Conservation (phyloP, 305 asterid species). For the Fraxinus dipetala region DNA sequence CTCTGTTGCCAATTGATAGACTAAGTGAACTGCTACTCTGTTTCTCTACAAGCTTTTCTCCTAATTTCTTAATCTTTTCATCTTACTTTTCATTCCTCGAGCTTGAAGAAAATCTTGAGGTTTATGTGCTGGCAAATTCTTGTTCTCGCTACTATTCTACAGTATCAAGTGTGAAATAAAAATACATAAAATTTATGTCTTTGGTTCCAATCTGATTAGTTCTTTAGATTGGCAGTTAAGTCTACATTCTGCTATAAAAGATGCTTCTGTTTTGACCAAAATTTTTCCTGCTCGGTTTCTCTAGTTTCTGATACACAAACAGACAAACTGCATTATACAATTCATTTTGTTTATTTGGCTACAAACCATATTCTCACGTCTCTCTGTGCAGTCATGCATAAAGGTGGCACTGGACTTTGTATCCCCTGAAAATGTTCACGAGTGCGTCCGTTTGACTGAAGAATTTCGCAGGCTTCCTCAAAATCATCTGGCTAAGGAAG, state of each 20-base stretch:
- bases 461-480: slow-evolving; percentile 56
- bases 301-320: neutral
- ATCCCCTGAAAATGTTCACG: slow-evolving; percentile 52
- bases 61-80: neutral
- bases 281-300: neutral
- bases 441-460: slow-evolving; percentile 48
- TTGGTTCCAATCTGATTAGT: neutral
- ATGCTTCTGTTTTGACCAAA: neutral
- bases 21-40: neutral
- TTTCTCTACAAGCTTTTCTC: neutral
- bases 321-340: neutral
- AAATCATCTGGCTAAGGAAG: slow-evolving; percentile 59
- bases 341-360: neutral
- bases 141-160: neutral
- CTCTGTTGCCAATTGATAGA: neutral
- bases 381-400: slow-evolving; percentile 48
- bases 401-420: slow-evolving; percentile 61
- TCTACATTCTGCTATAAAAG: neutral
- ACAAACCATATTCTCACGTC: neutral
- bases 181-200: neutral
- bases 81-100: neutral
- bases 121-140: neutral
- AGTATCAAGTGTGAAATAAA: neutral
- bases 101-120: neutral
- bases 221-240: neutral